phyloP scores from a whole-genome alignment of 2,329 filamentous ascomycete species.

The Graphium sp. region DNA sequence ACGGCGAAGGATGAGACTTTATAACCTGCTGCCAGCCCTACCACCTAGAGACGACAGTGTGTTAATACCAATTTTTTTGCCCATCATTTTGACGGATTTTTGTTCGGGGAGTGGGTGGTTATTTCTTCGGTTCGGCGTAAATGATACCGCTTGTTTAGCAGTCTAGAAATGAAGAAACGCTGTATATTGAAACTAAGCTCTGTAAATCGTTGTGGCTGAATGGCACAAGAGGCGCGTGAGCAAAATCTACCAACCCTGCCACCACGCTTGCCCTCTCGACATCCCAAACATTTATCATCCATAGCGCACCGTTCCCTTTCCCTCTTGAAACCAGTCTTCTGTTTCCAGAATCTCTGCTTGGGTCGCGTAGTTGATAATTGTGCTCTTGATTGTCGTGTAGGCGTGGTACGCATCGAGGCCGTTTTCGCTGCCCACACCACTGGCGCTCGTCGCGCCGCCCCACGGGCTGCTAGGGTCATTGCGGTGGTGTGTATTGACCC shows the following conservation, averaged over 20 bases:
- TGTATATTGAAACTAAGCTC: too few relatives aligned
- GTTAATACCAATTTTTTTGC: too few relatives aligned
- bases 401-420: constrained; percentile 45
- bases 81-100: too few relatives aligned
- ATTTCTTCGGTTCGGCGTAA: too few relatives aligned
- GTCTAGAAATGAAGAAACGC: too few relatives aligned
- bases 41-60: too few relatives aligned
- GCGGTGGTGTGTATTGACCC: constrained; percentile 50
- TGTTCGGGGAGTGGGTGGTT: too few relatives aligned
- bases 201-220: too few relatives aligned
- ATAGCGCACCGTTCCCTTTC: constrained; percentile 25
- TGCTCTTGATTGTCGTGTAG: constrained; percentile 47
- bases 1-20: constrained; percentile 4
- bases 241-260: too few relatives aligned
- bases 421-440: constrained; percentile 58
- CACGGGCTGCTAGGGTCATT: constrained; percentile 58
- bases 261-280: background rate
- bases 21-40: too few relatives aligned
- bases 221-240: constrained; percentile 13
- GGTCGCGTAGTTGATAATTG: constrained; percentile 52
- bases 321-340: constrained; percentile 55
- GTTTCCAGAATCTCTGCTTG: constrained; percentile 28
- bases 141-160: too few relatives aligned
- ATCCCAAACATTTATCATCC: background rate
- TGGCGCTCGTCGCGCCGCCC: constrained; percentile 45